Base-by-base conservation (phyloP, 2,329 filamentous ascomycete genomes). In the Fusarium sterilihyphosum region DNA sequence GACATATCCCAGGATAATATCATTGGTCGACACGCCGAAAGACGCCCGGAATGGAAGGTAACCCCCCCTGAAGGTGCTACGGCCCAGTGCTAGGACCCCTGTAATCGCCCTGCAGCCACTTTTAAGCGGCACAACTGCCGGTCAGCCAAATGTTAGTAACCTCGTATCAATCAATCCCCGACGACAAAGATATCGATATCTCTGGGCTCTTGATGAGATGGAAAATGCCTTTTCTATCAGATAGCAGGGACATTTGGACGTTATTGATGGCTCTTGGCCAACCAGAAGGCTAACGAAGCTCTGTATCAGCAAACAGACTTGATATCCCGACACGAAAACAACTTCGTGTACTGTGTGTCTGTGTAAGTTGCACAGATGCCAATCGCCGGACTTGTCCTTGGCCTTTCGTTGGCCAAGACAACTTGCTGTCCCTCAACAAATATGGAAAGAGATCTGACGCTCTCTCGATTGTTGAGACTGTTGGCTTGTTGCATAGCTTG, bases 1-100 rank as follows among this genome's bases (percentile, higher is more conserved):
- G 57, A 70, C 49, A 50, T 26, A 44, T 18, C 2, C 17, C 2
- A 1, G 1, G 4, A 5, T 1, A 2, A 3, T 2, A 1, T 35
- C 9, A 75, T 74, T 74, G 72, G 73, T 14, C 33, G 16, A 10
- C n/a, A 46, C 49, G 60, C 47, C 54, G 61, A 61, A 41, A 73
- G 37, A 57, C 52, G 57, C 41, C 58, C 54, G 38, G 52, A 69
- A 60, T 49, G 56, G 71, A 71, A 74, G 59, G 59, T 72, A 40
- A 59, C 56, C 17, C 17, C 53, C 52, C 52, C 65, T 44, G 29
- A 10, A 26, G 46, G 52, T 26, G 49, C 31, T 31, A 61, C 31
- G 12, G 14, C 58, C 40, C 56, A 70, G 67, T 40, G 40, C 20
- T 13, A 16, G n/a, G 33, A 29, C 64, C 70, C 72, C 44, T 75